These are phyloP conservation scores for Mitragyna speciosa DNA, from an alignment of 257 asterid genomes.

Conservation along the genomic window DNA sequence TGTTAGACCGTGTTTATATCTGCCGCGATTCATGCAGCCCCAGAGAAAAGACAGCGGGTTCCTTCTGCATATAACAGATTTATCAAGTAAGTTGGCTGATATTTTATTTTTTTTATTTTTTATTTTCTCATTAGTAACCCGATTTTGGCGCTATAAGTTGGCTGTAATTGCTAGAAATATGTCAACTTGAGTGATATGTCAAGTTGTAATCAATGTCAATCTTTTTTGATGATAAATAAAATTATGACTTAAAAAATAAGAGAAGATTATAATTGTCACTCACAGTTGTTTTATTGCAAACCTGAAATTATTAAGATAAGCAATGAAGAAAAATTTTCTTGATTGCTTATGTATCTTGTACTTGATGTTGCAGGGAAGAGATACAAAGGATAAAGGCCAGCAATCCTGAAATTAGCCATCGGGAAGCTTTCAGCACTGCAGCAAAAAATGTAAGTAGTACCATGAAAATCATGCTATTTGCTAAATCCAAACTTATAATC, in stretches of 20 bases:
- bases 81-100: constrained; percentile 65
- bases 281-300: not conserved
- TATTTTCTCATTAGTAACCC: no score
- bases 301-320: not conserved
- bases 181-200: no score
- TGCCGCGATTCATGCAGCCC: constrained; percentile 44
- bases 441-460: constrained; percentile 74
- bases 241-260: no score
- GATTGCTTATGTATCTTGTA: not conserved
- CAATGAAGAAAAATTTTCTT: not conserved
- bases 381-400: constrained; percentile 93
- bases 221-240: no score
- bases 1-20: not conserved
- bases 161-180: no score
- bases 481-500: no score
- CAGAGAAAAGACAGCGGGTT: constrained; percentile 87
- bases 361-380: constrained; percentile 61
- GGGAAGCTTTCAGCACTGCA: constrained; percentile 95
- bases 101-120: not conserved
- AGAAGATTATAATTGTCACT: not conserved
- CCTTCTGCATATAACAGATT: constrained; percentile 91
- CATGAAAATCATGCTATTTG: not conserved
- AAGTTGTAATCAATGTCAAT: no score
- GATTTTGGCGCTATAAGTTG: no score
- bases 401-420: constrained; percentile 90